Base-by-base conservation (phyloP, 2,329 filamentous ascomycete species). In the Paraphaeosphaeria minitans region DNA sequence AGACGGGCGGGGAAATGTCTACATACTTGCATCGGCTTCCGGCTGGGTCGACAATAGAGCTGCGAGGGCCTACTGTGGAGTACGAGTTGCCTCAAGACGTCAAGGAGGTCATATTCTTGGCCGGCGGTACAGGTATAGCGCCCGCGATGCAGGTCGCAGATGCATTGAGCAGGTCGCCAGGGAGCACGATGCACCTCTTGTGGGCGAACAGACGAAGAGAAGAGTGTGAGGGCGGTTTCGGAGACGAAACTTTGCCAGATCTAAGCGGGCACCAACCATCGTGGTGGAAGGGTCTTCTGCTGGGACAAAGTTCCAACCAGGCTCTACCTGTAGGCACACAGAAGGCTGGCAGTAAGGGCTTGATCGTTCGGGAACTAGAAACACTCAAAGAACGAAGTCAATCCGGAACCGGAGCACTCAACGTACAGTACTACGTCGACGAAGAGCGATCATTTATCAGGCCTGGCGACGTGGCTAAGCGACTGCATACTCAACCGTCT, bases 71-170 rank as follows among this genome's bases (percentile, higher is more conserved):
- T 3, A 86, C 90, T 66, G 75, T 86, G 0, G 92, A 94, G 48
- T 91, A 89, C 61, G 76, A 80, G 22, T 75, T 90, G 7, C 83
- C 85, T 4, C 70, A 71, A 21, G 76, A 83, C 56, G 81, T 85
- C 27, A 75, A 79, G 51, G 80, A 84, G 59, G 82, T 97, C 2
- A 81, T 97, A 1, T 97, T 98, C 70, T 80, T 98, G 22, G 95
- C 93, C 1, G 95, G 93, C 1, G 95, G 95, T 0, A 99, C 95
- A 0, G 94, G 95, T 0, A 90, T 99, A 67, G 93, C 92, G 16
- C 92, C 94, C 0, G 95, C 93, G 8, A 78, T 98, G 75, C 94
- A 98, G 77, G 85, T 90, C 42, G 91, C 88, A 1, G 80, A 87
- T 60, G 85, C 86, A 0, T 76, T 94, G 12, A 78, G 87, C 4